Evolutionary conservation across 805 yeast genomes (phyloP).

Genomic region (Kodamaea kakaduensis): DNA sequence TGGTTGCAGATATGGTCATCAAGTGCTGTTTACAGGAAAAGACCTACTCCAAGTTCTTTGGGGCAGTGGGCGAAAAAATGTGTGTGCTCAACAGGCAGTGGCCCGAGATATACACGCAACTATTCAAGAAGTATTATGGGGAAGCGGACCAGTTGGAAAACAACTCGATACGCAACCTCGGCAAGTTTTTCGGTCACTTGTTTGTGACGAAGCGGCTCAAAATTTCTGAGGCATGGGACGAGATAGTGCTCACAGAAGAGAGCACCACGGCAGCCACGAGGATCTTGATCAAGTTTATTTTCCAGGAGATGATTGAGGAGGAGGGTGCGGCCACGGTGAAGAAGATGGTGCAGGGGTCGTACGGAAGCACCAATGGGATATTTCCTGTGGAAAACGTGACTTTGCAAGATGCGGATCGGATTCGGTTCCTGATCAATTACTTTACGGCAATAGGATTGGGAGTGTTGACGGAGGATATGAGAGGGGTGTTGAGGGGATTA

Average conservation of each 20-base stretch:
- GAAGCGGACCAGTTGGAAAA: conserved; percentile 66
- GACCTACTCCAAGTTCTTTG: conserved; percentile 81
- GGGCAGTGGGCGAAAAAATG: conserved; percentile 67
- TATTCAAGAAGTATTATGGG: conserved; percentile 55
- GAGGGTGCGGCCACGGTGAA: conserved; percentile 55
- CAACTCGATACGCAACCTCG: conserved; percentile 70
- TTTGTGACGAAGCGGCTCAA: conserved; percentile 66
- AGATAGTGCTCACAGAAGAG: conserved; percentile 58
- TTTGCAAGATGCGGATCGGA: conserved; percentile 41
- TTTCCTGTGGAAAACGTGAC: conserved; percentile 51
- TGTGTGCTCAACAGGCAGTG: conserved; percentile 50
- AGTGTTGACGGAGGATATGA: conserved; percentile 74
- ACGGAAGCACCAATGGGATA: conserved; percentile 38
- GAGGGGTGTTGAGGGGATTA: conserved; percentile 45
- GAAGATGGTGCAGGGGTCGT: conserved; percentile 26
- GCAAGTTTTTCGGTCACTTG: conserved; percentile 82
- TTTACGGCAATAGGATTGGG: conserved; percentile 94
- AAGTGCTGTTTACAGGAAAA: conserved; percentile 83
- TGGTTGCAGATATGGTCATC: conserved; percentile 67
- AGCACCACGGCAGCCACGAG: conserved; percentile 79
- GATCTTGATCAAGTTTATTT: conserved; percentile 74
- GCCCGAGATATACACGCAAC: conserved; percentile 48
- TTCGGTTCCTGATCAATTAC: conserved; percentile 79
- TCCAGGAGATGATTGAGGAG: conserved; percentile 76
- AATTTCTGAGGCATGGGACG: conserved; percentile 53